Percentiles rank a stretch among this genome's conserved stretches.
Conservation (phyloP, 495 filamentous ascomycete genomes). For the Hypoxylon perforatum region DNA sequence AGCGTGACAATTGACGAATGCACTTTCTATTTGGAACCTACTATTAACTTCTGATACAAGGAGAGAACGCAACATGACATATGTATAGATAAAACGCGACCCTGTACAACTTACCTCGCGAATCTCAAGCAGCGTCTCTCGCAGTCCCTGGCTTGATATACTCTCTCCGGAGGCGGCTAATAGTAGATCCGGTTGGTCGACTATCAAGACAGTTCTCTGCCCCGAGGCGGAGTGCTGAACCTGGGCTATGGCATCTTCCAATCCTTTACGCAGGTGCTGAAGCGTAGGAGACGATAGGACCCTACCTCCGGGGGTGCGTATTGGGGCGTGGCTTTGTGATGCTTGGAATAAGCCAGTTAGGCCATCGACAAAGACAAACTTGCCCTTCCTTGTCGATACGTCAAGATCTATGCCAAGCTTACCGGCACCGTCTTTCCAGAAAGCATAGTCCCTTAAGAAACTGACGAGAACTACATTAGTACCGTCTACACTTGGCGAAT, state of each 20-base stretch:
- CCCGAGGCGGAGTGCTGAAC: slow-evolving; percentile 26
- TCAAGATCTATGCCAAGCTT: slow-evolving; percentile 79
- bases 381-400: slow-evolving; percentile 63
- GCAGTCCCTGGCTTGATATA: slow-evolving; percentile 41
- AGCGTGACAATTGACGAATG: slow-evolving; percentile 72
- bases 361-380: slow-evolving; percentile 80
- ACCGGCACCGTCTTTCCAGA: slow-evolving; percentile 75
- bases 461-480: slow-evolving; percentile 77
- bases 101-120: slow-evolving; percentile 60
- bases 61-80: background rate
- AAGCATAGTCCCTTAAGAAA: slow-evolving; percentile 78
- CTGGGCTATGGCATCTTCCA: slow-evolving; percentile 37
- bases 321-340: slow-evolving; percentile 13
- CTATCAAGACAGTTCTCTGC: slow-evolving; percentile 54
- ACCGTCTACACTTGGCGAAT: slow-evolving; percentile 1
- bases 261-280: slow-evolving; percentile 28
- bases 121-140: slow-evolving; percentile 60
- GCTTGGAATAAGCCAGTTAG: slow-evolving; percentile 61
- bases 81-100: background rate
- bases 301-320: slow-evolving; percentile 7
- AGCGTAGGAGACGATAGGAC: slow-evolving; percentile 26
- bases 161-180: slow-evolving; percentile 57
- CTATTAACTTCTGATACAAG: slow-evolving; percentile 33
- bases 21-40: slow-evolving; percentile 52
- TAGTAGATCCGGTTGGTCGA: slow-evolving; percentile 68